Conservation (phyloP, 768 basidiomycete genomes). For the Tephrocybe sp. region DNA sequence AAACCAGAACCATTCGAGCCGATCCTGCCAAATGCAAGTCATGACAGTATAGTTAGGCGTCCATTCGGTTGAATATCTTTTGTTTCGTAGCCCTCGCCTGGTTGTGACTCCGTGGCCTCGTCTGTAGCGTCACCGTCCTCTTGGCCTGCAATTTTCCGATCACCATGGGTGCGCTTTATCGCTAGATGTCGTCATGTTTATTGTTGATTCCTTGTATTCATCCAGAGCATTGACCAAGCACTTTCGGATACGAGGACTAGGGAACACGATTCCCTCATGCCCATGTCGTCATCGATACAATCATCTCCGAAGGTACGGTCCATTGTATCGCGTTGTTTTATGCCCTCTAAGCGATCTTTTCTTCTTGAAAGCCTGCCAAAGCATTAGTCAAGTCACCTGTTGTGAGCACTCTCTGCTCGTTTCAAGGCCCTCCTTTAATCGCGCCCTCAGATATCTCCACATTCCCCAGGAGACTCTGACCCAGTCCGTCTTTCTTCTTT, state of each 20-base stretch:
- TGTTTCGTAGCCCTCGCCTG: neutral
- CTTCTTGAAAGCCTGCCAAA: slow-evolving; percentile 6
- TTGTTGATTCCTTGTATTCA: neutral
- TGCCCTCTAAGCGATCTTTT: neutral
- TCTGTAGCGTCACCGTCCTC: slow-evolving; percentile 1
- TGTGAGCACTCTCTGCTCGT: neutral
- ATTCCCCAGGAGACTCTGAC: slow-evolving; percentile 1
- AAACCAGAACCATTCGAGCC: slow-evolving; percentile 17
- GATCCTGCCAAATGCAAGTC: slow-evolving; percentile 15
- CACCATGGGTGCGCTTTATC: neutral
- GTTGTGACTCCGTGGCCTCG: slow-evolving; percentile 4
- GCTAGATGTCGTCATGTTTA: neutral
- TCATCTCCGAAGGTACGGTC: slow-evolving; percentile 6
- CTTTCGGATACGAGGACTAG: too few relatives aligned
- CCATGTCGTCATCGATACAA: slow-evolving; percentile 10
- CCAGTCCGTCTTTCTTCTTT: neutral
- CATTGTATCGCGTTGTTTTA: neutral
- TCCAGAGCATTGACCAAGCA: too few relatives aligned
- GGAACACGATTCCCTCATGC: slow-evolving; percentile 5
- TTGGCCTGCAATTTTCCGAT: too few relatives aligned
- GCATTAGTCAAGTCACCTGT: slow-evolving; percentile 3
- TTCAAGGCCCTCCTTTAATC: neutral
- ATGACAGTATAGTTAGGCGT: neutral
- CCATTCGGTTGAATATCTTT: neutral
- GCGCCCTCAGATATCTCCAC: neutral